These are phyloP conservation scores for Monosporozyma yasuniensis DNA, from an alignment of 805 yeast species.

Conservation along the genomic window DNA sequence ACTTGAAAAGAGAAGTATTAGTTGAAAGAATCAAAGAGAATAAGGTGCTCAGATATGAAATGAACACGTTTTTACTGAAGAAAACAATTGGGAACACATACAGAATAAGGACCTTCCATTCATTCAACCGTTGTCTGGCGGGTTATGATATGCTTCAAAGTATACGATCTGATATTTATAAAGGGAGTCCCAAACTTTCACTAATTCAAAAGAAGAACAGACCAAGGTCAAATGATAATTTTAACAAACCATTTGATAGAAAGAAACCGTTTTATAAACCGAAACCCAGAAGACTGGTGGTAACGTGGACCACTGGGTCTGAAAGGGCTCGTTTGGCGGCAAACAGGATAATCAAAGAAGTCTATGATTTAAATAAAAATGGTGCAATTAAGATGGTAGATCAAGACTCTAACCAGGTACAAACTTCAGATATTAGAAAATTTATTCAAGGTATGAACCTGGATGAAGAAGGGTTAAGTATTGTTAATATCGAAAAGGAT, in stretches of 20 bases:
- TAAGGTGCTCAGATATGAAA: background rate
- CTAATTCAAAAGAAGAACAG: background rate
- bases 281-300: background rate
- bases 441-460: constrained; percentile 23
- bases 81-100: background rate
- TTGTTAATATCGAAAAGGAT: constrained; percentile 18
- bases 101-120: background rate
- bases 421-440: constrained; percentile 15
- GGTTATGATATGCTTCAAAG: background rate
- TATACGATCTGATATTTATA: background rate
- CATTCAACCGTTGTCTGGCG: background rate
- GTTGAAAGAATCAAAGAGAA: background rate
- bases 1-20: background rate
- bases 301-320: constrained; percentile 19
- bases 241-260: background rate
- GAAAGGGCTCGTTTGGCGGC: constrained; percentile 27
- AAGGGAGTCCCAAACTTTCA: background rate
- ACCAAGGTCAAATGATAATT: background rate
- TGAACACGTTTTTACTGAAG: background rate
- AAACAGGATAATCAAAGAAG: constrained; percentile 12
- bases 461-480: constrained; percentile 15
- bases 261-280: background rate
- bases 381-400: constrained; percentile 21
- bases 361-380: constrained; percentile 16
- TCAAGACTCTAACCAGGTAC: constrained; percentile 14